Evolutionary conservation across 2,329 filamentous ascomycete species (phyloP), one percentile per base, ranked within the genome.

Genomic region (Cercospora zeae-maydis): DNA sequence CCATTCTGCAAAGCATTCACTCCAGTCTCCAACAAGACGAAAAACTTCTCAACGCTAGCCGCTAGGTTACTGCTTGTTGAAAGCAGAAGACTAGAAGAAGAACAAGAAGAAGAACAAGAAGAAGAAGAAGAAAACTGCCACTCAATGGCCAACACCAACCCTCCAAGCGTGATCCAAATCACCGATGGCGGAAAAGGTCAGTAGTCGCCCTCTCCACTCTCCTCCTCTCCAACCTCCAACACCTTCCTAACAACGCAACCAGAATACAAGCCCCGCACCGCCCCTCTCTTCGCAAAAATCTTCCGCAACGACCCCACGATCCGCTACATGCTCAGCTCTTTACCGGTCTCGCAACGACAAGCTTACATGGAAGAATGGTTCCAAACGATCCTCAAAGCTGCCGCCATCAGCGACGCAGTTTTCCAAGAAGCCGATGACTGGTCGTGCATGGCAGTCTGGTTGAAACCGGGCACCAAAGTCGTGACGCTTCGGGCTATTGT

Each of bases 231-330:
- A 27, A 27, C 24, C 24, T 27, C 6, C 24, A n/a, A n/a, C n/a
- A 3, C 24, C 3, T 6, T 27, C n/a, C 11, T n/a, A 27, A 39
- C 3, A 13, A 24, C 10, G 6, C 24, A 19, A 45, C 3, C 39
- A 59, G 56, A 59, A 13, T 59, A 59, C 39, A 49, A 51, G 21
- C 31, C 56, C 10, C 51, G 31, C 51, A 37, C 45, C 10, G 39
- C 56, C 39, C 9, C 21, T 7, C 45, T 59, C 9, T 59, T 69
- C 2, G 52, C 59, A 5, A n/a, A 36, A 7, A 63, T 63, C 14
- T 71, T 71, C 63, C 24, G 42, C n/a, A 36, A 62, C 42, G 71
- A 73, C 39, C 71, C 70, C 1, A 67, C 62, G 21, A 65, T 72
- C 30, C 42, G 54, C 14, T 73, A 65, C 66, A 57, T 71, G 56